Evolutionary conservation across 176 grass and related monocot genomes (phyloP).

Genomic region (Themeda triandra): DNA sequence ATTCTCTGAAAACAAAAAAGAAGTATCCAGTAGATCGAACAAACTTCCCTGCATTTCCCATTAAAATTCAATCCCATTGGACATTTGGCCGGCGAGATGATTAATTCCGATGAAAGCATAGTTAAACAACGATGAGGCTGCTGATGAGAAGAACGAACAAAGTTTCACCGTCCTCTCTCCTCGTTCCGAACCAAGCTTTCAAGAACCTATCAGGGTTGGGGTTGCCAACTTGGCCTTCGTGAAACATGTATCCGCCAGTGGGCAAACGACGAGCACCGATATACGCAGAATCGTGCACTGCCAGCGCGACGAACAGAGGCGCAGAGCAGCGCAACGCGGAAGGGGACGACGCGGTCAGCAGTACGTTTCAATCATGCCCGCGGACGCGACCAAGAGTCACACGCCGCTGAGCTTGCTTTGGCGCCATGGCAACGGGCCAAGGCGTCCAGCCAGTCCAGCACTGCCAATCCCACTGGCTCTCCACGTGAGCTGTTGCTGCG

Average conservation of each 20-base stretch:
- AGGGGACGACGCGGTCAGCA: conserved; percentile 21
- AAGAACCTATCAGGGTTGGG: not conserved
- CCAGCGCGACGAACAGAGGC: not conserved
- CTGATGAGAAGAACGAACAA: too few species aligned
- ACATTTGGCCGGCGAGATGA: not conserved
- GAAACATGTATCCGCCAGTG: not conserved
- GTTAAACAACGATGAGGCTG: not conserved
- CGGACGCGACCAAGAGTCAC: conserved; percentile 47
- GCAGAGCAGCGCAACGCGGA: not conserved
- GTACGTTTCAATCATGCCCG: conserved; percentile 25
- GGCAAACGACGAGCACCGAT: not conserved
- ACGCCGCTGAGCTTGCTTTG: conserved; percentile 43
- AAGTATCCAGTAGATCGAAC: not conserved
- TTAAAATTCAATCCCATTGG: not conserved
- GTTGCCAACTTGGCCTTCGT: not conserved
- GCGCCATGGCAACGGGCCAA: conserved; percentile 38
- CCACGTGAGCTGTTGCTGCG: conserved; percentile 34
- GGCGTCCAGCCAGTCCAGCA: not conserved
- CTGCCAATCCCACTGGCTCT: conserved; percentile 30
- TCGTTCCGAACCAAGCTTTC: not conserved
- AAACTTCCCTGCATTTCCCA: not conserved
- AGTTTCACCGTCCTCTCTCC: not conserved
- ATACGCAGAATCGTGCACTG: not conserved
- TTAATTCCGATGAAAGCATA: not conserved
- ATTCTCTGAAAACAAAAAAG: not conserved